A percentile compares a stretch with the other conserved stretches of the same genome.
phyloP scores from a whole-genome alignment of 2,329 filamentous ascomycete genomes.

The Zasmidium cellare region DNA sequence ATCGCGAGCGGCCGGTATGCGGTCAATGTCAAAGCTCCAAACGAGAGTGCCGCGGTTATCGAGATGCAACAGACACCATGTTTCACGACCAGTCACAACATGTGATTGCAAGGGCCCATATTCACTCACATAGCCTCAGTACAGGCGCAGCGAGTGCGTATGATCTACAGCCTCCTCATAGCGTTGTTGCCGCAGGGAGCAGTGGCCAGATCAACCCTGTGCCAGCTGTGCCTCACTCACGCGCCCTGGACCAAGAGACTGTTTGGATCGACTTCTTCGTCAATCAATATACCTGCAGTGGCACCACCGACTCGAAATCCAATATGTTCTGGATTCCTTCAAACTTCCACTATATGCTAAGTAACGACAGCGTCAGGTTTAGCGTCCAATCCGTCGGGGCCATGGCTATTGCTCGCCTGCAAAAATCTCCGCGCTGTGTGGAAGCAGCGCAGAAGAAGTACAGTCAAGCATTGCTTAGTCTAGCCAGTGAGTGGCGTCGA shows the following conservation, averaged over 20 bases:
- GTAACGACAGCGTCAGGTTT: not conserved
- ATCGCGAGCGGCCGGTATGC: not conserved
- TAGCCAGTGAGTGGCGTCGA: not conserved
- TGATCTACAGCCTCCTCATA: no score
- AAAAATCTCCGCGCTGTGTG: not conserved
- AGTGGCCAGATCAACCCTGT: not conserved
- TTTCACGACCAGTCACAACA: not conserved
- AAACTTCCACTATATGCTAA: not conserved
- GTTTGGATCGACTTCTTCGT: not conserved
- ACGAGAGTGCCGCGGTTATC: not conserved
- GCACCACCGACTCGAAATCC: not conserved
- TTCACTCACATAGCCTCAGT: no score
- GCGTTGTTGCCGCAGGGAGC: no score
- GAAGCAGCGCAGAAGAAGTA: constrained; percentile 1
- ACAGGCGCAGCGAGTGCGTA: no score
- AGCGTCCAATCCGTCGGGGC: not conserved
- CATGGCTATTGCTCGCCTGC: not conserved
- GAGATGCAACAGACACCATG: not conserved
- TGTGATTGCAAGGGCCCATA: not conserved
- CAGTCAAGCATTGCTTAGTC: not conserved
- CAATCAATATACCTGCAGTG: not conserved
- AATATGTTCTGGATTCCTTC: not conserved
- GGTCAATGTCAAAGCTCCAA: not conserved
- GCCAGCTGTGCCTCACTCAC: not conserved
- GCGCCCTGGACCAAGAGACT: not conserved